These are phyloP conservation scores for Juncus inflexus DNA, from an alignment of 176 grass and related monocot species.

Conservation along the genomic window DNA sequence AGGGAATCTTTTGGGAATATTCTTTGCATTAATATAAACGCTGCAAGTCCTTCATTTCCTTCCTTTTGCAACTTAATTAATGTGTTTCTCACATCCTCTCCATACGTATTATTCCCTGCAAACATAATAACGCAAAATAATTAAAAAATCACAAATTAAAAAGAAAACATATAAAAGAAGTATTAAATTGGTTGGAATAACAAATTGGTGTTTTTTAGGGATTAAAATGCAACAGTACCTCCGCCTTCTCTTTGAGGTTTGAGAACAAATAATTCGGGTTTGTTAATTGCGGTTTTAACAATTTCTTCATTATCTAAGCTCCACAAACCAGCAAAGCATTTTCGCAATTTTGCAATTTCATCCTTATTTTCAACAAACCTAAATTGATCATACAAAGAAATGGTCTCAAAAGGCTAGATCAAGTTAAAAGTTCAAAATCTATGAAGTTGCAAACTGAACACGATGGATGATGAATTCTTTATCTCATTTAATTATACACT, in stretches of 20 bases:
- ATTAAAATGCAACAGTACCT: conserved; percentile 31
- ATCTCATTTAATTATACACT: too few relatives aligned
- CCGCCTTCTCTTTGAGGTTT: conserved; percentile 92
- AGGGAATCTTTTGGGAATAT: conserved; percentile 70
- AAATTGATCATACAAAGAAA: conserved; percentile 18
- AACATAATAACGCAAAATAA: conserved; percentile 29
- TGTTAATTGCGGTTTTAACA: conserved; percentile 64
- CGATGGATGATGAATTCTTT: too few relatives aligned
- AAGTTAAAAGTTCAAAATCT: too few relatives aligned
- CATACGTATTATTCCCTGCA: conserved; percentile 86
- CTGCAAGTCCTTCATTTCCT: conserved; percentile 61
- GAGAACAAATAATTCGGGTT: conserved; percentile 76
- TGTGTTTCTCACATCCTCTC: conserved; percentile 50
- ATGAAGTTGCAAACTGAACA: too few relatives aligned
- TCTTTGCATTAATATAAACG: conserved; percentile 94
- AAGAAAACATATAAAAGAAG: background rate
- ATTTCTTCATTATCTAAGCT: conserved; percentile 88
- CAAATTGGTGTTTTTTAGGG: background rate
- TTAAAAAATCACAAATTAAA: background rate
- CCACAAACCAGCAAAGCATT: conserved; percentile 92
- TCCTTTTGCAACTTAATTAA: conserved; percentile 54
- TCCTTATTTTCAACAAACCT: conserved; percentile 79
- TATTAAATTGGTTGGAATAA: background rate
- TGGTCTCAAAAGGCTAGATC: conserved; percentile 11
- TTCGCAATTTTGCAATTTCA: conserved; percentile 64